phyloP scores from a whole-genome alignment of 2,329 filamentous ascomycete genomes.

The Scortechinia acanthostroma region DNA sequence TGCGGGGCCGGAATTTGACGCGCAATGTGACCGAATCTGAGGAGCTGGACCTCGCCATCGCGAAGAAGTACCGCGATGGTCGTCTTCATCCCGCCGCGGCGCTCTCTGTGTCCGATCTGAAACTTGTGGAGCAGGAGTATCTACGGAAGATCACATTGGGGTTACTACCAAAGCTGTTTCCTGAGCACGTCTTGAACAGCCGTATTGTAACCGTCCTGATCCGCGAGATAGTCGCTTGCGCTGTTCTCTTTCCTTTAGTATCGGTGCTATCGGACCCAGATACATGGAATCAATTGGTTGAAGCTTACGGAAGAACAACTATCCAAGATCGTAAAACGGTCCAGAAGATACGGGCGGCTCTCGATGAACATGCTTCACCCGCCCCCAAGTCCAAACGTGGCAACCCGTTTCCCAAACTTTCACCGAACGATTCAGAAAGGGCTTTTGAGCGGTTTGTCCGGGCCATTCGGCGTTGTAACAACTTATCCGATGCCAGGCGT shows the following conservation, averaged over 20 bases:
- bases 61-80: conserved; percentile 84
- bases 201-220: conserved; percentile 74
- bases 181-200: conserved; percentile 69
- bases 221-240: conserved; percentile 85
- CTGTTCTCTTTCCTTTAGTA: conserved; percentile 77
- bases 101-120: conserved; percentile 76
- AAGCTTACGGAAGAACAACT: conserved; percentile 77
- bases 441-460: conserved; percentile 92
- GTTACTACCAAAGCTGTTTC: conserved; percentile 70
- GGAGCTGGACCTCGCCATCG: conserved; percentile 89
- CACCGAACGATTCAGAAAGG: conserved; percentile 76
- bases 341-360: conserved; percentile 77
- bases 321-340: conserved; percentile 94
- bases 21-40: conserved; percentile 90
- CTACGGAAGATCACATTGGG: conserved; percentile 68
- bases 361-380: conserved; percentile 90
- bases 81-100: conserved; percentile 81
- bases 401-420: conserved; percentile 72
- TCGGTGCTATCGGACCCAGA: conserved; percentile 82
- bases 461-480: conserved; percentile 79
- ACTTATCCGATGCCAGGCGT: conserved; percentile 83
- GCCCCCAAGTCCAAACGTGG: conserved; percentile 57
- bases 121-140: conserved; percentile 80
- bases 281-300: conserved; percentile 94
- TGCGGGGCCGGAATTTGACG: conserved; percentile 81